Evolutionary conservation across 192 early-diverging fungal species (phyloP), one percentile per base, ranked within the genome.

Genomic region (Backusella liffmaniae): DNA sequence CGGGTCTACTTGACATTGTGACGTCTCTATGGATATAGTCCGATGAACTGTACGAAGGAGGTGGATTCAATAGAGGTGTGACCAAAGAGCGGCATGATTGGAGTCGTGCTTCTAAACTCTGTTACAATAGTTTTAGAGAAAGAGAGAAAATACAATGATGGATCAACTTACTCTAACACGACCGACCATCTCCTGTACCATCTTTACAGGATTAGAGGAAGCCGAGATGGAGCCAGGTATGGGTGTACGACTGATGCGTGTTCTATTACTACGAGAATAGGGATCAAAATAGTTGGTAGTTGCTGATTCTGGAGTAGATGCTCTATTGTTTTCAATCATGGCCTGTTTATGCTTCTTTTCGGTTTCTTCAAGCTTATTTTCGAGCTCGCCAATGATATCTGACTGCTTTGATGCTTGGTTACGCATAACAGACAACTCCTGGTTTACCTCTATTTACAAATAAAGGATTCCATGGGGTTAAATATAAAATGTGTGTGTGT

Each of bases 151-250:
- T 35, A 16, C 16, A 68, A 18, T 30, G 51, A n/a, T 71, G 30
- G 13, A 51, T 32, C 2, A 53, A 26, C 62, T 74, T 84, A 90
- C 92, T 86, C 89, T 92, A 59, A 93, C 92, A 21, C 92, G 84
- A 34, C 90, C 86, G 72, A 94, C 92, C 81, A 94, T 93, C 36
- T 93, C 90, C 72, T 93, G 91, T 8, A 93, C 89, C 79, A 91
- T 86, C 36, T 86, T 86, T 66, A 90, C 88, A 10, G 91, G 89
- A 76, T 91, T 91, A 16, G 84, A 80, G 16, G 83, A 78, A 30
- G 80, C 72, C 4, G 76, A 74, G 53, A 73, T 51, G 6, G 67
- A 68, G 29, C 66, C 78, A 5, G 30, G 46, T 1, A n/a, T 79
- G 13, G 56, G 36, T 62, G 76, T 73, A 3, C 74, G 67, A 21